These are phyloP conservation scores for Aegle marmelos DNA, from an alignment of 345 rosid genomes.

Conservation along the genomic window DNA sequence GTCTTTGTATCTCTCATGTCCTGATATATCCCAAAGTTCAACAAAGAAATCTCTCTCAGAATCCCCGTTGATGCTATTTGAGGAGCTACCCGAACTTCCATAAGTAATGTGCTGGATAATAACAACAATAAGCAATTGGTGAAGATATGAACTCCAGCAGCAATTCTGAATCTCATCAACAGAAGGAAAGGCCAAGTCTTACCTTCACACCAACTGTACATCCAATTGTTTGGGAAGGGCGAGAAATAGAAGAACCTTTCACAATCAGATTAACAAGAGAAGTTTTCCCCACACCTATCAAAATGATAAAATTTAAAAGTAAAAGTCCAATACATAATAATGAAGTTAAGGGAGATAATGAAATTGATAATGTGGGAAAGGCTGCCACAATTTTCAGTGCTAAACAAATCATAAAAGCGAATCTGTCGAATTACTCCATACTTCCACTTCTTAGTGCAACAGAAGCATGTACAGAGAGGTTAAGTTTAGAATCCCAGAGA, in stretches of 20 bases:
- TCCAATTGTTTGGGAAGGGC: slow-evolving; percentile 93
- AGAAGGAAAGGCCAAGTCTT: slow-evolving; percentile 9
- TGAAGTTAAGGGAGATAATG: background rate
- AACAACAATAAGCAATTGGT: slow-evolving; percentile 12
- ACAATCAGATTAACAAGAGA: slow-evolving; percentile 87
- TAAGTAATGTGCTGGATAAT: slow-evolving; percentile 61
- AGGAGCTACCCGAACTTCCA: slow-evolving; percentile 85
- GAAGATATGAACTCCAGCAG: slow-evolving; percentile 18
- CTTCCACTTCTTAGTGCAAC: too few relatives aligned
- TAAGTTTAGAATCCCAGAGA: background rate
- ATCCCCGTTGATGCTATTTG: slow-evolving; percentile 87
- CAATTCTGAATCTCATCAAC: slow-evolving; percentile 4
- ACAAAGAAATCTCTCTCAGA: slow-evolving; percentile 93
- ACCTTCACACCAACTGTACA: slow-evolving; percentile 97
- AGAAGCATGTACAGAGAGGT: background rate
- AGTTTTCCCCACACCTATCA: slow-evolving; percentile 88
- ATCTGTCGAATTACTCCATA: background rate
- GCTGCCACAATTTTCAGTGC: background rate
- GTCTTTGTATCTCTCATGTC: slow-evolving; percentile 97
- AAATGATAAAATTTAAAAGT: slow-evolving; percentile 15
- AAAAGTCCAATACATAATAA: slow-evolving; percentile 9
- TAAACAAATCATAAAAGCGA: background rate
- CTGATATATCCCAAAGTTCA: slow-evolving; percentile 99
- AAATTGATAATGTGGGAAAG: background rate
- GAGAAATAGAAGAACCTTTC: slow-evolving; percentile 66